Base-by-base conservation (phyloP, 768 basidiomycete species). In the Amanita polypyramis region DNA sequence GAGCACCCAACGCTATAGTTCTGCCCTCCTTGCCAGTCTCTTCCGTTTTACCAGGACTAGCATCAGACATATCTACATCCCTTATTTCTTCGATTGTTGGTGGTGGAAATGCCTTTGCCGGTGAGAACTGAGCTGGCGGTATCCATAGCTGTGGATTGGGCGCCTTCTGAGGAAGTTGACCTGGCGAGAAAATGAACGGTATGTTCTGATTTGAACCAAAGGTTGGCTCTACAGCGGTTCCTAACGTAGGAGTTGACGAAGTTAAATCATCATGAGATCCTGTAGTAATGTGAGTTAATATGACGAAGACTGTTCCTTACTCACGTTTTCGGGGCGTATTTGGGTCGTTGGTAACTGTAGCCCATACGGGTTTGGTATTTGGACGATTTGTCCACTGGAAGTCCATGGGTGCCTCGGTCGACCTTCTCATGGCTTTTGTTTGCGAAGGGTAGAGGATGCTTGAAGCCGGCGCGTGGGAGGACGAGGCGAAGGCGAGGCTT, bases 341-440 rank as follows among this genome's bases (percentile, higher is more conserved):
- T n/a, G 69, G 58, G 42, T 76, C 73, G 20, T 77, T 73, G 17
- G 52, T 47, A 19, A 58, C 49, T 14, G 55, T 51, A 27, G 73
- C 75, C 85, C 84, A 86, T 2, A 72, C 76, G 2, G 81, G 77
- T 58, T 69, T 77, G 48, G 70, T 64, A 32, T 63, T 60, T 47
- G 76, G 73, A 20, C 86, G 74, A 54, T 80, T 78, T 7, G 87
- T 90, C 69, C 82, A 90, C 60, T 90, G 79, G 63, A 80, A 92
- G 63, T 92, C 88, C 89, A 92, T 92, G 3, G 89, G 89, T 2
- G 82, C 85, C 59, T 90, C 89, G 42, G 70, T 85, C 10, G 82
- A 84, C 56, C 82, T 74, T 47, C n/a, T n/a, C n/a, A n/a, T n/a
- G n/a, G n/a, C n/a, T n/a, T n/a, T n/a, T n/a, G n/a, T n/a, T n/a